Evolutionary conservation across 257 asterid genomes (phyloP).

Genomic region (Apocynum venetum): DNA sequence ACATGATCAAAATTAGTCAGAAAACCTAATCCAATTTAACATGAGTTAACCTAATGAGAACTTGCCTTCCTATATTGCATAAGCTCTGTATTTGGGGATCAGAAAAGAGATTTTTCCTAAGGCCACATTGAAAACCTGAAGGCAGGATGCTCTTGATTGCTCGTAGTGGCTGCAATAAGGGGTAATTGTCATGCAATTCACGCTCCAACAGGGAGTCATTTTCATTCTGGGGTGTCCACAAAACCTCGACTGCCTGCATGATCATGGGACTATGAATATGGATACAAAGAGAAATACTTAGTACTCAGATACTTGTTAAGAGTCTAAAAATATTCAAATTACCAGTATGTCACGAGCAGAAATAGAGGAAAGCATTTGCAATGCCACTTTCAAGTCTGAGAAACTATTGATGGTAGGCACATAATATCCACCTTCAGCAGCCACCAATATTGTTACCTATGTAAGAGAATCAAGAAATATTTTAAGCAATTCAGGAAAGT

Average conservation of each 20-base stretch:
- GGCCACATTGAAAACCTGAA: not conserved
- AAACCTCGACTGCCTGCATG: constrained; percentile 85
- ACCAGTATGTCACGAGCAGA: constrained; percentile 81
- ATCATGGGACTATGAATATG: constrained; percentile 6
- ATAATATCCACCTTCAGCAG: constrained; percentile 79
- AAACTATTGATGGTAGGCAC: constrained; percentile 69
- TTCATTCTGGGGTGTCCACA: constrained; percentile 96
- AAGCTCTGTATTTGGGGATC: not conserved
- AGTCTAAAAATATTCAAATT: not conserved
- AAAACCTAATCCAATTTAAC: too few relatives aligned
- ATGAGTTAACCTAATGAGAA: too few relatives aligned
- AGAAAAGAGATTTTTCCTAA: not conserved
- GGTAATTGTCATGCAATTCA: constrained; percentile 82
- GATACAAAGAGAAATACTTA: not conserved
- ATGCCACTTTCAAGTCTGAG: constrained; percentile 73
- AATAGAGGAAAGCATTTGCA: constrained; percentile 80
- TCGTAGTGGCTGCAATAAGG: constrained; percentile 71
- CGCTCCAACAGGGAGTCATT: constrained; percentile 76
- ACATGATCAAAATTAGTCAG: too few relatives aligned
- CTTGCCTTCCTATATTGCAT: not conserved
- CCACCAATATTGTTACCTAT: constrained; percentile 87
- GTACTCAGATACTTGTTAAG: not conserved
- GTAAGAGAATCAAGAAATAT: not conserved
- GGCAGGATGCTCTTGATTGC: constrained; percentile 10
- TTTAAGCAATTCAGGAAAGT: not conserved